These are phyloP conservation scores for Lagerstroemia speciosa DNA, from an alignment of 345 rosid species.

Conservation along the genomic window DNA sequence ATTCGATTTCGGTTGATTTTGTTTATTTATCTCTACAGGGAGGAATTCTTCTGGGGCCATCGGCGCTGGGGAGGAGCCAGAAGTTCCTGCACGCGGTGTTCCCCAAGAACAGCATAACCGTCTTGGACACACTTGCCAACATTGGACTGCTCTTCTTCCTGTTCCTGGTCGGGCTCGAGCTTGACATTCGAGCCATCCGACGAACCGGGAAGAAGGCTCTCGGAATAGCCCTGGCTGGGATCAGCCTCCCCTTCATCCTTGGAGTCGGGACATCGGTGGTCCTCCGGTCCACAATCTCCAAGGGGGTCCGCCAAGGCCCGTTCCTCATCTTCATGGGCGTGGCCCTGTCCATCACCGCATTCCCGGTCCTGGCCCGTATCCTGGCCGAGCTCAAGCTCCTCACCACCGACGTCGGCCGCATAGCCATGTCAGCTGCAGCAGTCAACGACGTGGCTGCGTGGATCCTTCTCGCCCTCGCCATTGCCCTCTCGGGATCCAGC, in stretches of 20 bases:
- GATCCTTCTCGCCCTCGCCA: slow-evolving; percentile 40
- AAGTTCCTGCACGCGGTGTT: slow-evolving; percentile 40
- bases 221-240: slow-evolving; percentile 54
- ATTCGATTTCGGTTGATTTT: background rate
- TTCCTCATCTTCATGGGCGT: slow-evolving; percentile 50
- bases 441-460: slow-evolving; percentile 42
- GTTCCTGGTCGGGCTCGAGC: slow-evolving; percentile 77
- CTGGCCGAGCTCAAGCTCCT: slow-evolving; percentile 44
- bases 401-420: slow-evolving; percentile 40
- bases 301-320: slow-evolving; percentile 34
- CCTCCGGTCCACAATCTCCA: slow-evolving; percentile 44
- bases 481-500: slow-evolving; percentile 24
- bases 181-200: slow-evolving; percentile 47
- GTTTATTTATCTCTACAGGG: slow-evolving; percentile 29
- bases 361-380: slow-evolving; percentile 38
- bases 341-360: slow-evolving; percentile 41
- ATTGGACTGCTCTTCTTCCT: slow-evolving; percentile 71
- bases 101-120: slow-evolving; percentile 50
- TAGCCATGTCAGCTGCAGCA: slow-evolving; percentile 47
- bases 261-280: slow-evolving; percentile 62
- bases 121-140: slow-evolving; percentile 68
- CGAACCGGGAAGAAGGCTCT: slow-evolving; percentile 57
- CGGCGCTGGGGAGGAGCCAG: slow-evolving; percentile 59
- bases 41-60: slow-evolving; percentile 77
- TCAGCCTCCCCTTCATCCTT: slow-evolving; percentile 46